These are phyloP conservation scores for Auricularia cornea DNA, from an alignment of 768 basidiomycete species.

Conservation along the genomic window DNA sequence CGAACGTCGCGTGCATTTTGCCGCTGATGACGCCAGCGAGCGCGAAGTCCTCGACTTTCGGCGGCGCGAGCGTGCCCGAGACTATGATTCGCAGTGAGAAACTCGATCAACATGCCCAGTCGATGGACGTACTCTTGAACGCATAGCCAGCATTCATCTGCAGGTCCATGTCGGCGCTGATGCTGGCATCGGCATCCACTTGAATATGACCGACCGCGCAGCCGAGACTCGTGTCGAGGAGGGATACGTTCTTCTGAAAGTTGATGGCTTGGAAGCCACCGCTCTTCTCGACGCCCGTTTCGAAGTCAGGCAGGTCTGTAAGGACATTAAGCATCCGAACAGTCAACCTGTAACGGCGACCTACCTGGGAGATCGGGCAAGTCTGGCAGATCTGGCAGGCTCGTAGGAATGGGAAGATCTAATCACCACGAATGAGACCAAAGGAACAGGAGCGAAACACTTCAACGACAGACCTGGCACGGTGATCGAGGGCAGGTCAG, in stretches of 20 bases:
- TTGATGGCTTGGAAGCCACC: neutral
- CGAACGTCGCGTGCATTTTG: neutral
- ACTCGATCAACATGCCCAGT: too few species aligned
- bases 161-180: neutral
- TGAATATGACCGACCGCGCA: neutral
- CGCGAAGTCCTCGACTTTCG: neutral
- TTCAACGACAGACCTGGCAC: neutral
- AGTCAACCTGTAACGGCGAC: too few species aligned
- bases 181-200: neutral
- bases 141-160: neutral
- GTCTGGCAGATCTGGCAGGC: too few species aligned
- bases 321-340: too few species aligned
- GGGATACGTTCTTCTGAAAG: neutral
- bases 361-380: too few species aligned
- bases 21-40: neutral
- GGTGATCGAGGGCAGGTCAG: neutral
- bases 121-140: neutral
- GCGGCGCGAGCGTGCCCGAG: neutral
- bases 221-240: neutral
- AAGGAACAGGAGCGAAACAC: too few species aligned
- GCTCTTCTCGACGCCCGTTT: neutral
- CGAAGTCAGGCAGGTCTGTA: neutral
- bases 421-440: too few species aligned
- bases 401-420: too few species aligned
- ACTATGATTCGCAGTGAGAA: too few species aligned